phyloP scores from a whole-genome alignment of 495 filamentous ascomycete species.

The Hypoxylon fragiforme region DNA sequence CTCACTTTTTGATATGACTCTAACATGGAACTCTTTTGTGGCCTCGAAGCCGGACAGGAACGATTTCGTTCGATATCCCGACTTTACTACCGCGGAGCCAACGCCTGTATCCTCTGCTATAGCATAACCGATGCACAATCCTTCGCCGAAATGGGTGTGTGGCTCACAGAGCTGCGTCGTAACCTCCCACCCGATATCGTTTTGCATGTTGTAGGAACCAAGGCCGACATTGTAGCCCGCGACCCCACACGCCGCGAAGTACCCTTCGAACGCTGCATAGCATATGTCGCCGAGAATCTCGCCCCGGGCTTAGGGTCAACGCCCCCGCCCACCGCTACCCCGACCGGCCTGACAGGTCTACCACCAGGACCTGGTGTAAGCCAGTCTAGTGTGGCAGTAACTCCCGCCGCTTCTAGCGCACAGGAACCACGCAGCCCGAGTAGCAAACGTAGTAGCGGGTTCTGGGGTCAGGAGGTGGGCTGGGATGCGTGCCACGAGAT shows the following conservation, averaged over 20 bases:
- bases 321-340: constrained; percentile 64
- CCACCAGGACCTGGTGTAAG: constrained; percentile 20
- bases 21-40: too few species aligned
- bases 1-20: too few species aligned
- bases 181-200: constrained; percentile 75
- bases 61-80: constrained; percentile 90
- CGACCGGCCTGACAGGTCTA: constrained; percentile 29
- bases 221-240: constrained; percentile 83
- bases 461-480: constrained; percentile 89
- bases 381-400: constrained; percentile 28
- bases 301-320: constrained; percentile 66
- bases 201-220: constrained; percentile 96
- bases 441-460: constrained; percentile 78
- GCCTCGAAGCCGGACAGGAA: constrained; percentile 75
- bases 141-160: constrained; percentile 91
- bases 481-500: constrained; percentile 99
- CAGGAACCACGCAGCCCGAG: constrained; percentile 63
- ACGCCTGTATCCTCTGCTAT: constrained; percentile 91
- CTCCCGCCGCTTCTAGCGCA: constrained; percentile 32
- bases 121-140: constrained; percentile 84
- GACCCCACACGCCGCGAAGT: constrained; percentile 78
- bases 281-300: constrained; percentile 89
- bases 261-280: constrained; percentile 91
- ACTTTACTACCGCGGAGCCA: constrained; percentile 93
- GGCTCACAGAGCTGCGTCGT: constrained; percentile 77